A percentile compares a stretch with the other conserved stretches of the same genome.
These are phyloP conservation scores for Magnusiomyces sp. DNA, from an alignment of 1,139 yeast genomes.

Conservation along the genomic window DNA sequence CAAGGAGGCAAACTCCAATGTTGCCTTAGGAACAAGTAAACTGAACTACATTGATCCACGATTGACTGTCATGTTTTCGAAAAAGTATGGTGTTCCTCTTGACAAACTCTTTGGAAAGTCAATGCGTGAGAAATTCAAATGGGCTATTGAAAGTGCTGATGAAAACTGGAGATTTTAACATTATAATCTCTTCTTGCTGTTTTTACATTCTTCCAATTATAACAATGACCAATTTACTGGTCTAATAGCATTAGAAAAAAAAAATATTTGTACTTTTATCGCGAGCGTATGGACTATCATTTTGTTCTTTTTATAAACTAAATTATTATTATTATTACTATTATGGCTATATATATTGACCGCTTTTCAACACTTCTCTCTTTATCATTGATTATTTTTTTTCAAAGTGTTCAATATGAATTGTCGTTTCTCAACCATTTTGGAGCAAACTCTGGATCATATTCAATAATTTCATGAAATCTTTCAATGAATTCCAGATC, in stretches of 20 bases:
- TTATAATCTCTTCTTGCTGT: too few species aligned
- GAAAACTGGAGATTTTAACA: slow-evolving; percentile 72
- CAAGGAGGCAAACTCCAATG: slow-evolving; percentile 89
- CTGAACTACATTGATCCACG: slow-evolving; percentile 95
- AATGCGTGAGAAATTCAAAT: slow-evolving; percentile 79
- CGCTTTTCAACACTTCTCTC: not conserved
- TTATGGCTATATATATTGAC: not conserved
- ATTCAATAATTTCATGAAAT: slow-evolving; percentile 23
- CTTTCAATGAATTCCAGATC: slow-evolving; percentile 53
- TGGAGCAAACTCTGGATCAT: slow-evolving; percentile 27
- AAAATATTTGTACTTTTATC: not conserved
- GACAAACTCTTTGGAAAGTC: slow-evolving; percentile 90
- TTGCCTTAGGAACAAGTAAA: slow-evolving; percentile 87
- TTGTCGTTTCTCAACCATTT: slow-evolving; percentile 21
- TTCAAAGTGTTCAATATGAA: too few species aligned
- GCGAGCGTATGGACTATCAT: not conserved
- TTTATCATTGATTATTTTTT: not conserved
- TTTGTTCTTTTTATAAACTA: not conserved
- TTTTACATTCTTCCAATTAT: too few species aligned
- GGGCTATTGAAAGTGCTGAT: slow-evolving; percentile 93
- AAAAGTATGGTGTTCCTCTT: slow-evolving; percentile 79
- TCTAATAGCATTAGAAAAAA: not conserved
- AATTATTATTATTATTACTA: not conserved
- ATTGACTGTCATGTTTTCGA: slow-evolving; percentile 80
- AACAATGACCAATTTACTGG: not conserved